Evolutionary conservation across 371 early-diverging fungal species (phyloP), one percentile per base, ranked within the genome.

Genomic region (Blastocladiella emersonii): DNA sequence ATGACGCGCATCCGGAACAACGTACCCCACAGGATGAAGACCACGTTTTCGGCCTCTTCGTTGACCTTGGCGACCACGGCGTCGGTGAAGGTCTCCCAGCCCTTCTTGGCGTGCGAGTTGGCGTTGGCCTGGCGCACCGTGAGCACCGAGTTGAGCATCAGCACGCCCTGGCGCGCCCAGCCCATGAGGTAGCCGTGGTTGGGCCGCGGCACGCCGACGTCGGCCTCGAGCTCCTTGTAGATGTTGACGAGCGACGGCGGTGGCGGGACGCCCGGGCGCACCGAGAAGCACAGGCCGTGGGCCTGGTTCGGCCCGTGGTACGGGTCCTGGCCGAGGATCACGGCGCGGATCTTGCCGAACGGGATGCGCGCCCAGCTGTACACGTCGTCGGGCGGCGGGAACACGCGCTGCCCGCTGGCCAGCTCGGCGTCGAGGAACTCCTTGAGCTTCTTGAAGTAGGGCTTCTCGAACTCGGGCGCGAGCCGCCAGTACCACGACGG

Each of bases 11-110:
- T 17, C 19, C 41, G 41, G 17, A 1, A 10, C 8, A 6, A 21
- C 56, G 63, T 62, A 19, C 99, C 99, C 98, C 98, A 98, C n/a
- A 98, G 79, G 75, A 99, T 84, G 75, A 99, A 99, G 45, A 97
- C 98, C 23, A 95, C 80, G 56, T 85, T 73, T 1, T 66, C 63
- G 8, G 78, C 74, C 37, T 76, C 73, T 25, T 80, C 74, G 69
- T 82, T 89, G 56, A 99, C 70, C 55, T 85, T 72, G 19, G 75
- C 68, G 49, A 99, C 80, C 27, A 96, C 84, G 4, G 85, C 80
- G 70, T 97, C 89, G 30, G 98, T 96, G 69, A 99, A 85, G 48
- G 74, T 70, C 62, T 89, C 85, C 99, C 99, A 99, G 0, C 95
- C 96, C 63, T 79, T 73, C 10, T 76, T 74, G n/a, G 85, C 74